Conservation (phyloP, 164 flowering plant genomes). For the Vitis cinerea region DNA sequence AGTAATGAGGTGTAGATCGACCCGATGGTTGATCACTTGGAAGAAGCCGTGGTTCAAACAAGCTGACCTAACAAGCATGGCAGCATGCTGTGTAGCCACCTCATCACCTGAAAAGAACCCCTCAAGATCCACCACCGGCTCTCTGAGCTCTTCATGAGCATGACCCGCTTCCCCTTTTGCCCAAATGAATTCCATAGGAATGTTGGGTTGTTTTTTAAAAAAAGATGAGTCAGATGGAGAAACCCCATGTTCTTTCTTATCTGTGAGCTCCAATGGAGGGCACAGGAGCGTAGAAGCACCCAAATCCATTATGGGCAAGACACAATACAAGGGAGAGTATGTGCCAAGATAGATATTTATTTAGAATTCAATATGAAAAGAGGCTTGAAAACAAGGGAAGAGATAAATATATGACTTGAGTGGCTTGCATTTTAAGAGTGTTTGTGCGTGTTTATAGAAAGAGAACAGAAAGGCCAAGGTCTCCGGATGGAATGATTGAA, state of each 20-base stretch:
- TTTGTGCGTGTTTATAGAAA: too few relatives aligned
- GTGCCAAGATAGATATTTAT: too few relatives aligned
- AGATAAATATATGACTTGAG: too few relatives aligned
- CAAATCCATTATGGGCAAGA: background rate
- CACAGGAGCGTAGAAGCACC: slow-evolving; percentile 1
- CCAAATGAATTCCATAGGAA: slow-evolving; percentile 36
- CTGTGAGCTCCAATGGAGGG: slow-evolving; percentile 10
- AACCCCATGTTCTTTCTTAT: background rate
- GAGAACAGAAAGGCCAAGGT: too few relatives aligned
- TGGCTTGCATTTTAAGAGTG: too few relatives aligned
- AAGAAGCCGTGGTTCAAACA: slow-evolving; percentile 52
- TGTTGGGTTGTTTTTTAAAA: slow-evolving; percentile 9
- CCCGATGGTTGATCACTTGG: slow-evolving; percentile 53
- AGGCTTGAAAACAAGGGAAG: too few relatives aligned
- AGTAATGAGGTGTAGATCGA: slow-evolving; percentile 23
- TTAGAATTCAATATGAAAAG: too few relatives aligned
- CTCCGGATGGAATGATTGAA: too few relatives aligned
- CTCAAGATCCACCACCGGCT: slow-evolving; percentile 36
- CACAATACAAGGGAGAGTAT: background rate
- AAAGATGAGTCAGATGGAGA: slow-evolving; percentile 7
- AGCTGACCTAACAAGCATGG: slow-evolving; percentile 28
- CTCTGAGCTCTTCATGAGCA: slow-evolving; percentile 29
- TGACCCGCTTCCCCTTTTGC: slow-evolving; percentile 23
- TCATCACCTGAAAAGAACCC: slow-evolving; percentile 39
- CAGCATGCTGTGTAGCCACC: slow-evolving; percentile 19